These are phyloP conservation scores for Starmera caribaea DNA, from an alignment of 805 yeast genomes.

Conservation along the genomic window DNA sequence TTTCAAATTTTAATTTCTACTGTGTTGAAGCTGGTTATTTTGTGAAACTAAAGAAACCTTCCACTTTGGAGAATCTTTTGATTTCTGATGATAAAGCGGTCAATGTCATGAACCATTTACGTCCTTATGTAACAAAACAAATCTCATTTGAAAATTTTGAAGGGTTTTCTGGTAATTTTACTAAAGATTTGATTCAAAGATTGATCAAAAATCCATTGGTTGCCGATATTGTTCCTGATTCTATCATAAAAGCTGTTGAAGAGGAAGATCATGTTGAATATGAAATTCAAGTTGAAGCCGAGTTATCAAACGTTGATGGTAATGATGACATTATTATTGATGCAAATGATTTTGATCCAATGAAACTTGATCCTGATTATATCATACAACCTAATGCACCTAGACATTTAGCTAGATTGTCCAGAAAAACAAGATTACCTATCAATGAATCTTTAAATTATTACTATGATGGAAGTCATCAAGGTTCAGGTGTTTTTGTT, in stretches of 20 bases:
- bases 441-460: slow-evolving; percentile 27
- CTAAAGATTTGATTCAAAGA: slow-evolving; percentile 34
- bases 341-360: not conserved
- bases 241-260: slow-evolving; percentile 46
- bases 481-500: slow-evolving; percentile 57
- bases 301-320: slow-evolving; percentile 20
- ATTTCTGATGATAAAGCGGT: slow-evolving; percentile 29
- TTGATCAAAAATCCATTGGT: slow-evolving; percentile 52
- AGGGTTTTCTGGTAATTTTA: slow-evolving; percentile 59
- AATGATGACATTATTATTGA: slow-evolving; percentile 4
- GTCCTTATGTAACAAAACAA: slow-evolving; percentile 36
- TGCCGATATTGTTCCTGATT: slow-evolving; percentile 61
- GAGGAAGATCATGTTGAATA: slow-evolving; percentile 10
- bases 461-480: slow-evolving; percentile 32
- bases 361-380: slow-evolving; percentile 1
- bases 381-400: slow-evolving; percentile 41
- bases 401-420: slow-evolving; percentile 56
- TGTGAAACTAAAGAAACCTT: slow-evolving; percentile 41
- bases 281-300: slow-evolving; percentile 19
- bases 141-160: slow-evolving; percentile 63
- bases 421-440: slow-evolving; percentile 35
- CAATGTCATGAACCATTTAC: slow-evolving; percentile 29
- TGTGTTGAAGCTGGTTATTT: slow-evolving; percentile 26
- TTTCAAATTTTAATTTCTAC: no score
- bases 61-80: slow-evolving; percentile 38